Evolutionary conservation across 495 filamentous ascomycete genomes (phyloP).

Genomic region (Aspergillus ostianus): DNA sequence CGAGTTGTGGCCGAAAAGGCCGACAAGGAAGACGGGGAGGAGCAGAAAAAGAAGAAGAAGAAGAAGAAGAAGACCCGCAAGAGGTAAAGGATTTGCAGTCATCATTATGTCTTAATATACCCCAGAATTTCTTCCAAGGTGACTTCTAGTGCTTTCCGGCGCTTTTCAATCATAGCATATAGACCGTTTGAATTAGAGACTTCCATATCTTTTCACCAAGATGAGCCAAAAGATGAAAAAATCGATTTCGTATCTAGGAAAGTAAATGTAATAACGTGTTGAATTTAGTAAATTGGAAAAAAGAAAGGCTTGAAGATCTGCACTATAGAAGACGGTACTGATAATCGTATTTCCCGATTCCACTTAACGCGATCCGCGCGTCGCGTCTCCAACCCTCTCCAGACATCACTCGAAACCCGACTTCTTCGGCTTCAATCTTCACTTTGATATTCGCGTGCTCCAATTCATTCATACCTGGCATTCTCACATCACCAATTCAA

Average conservation of each 20-base stretch:
- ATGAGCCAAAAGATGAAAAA: background rate
- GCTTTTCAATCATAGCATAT: background rate
- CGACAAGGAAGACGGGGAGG: conserved; percentile 37
- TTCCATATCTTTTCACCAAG: background rate
- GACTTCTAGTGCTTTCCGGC: conserved; percentile 7
- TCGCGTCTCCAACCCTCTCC: conserved; percentile 1
- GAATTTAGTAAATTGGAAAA: too few relatives aligned
- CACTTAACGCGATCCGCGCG: conserved; percentile 6
- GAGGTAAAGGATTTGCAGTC: conserved; percentile 31
- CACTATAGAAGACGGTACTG: background rate
- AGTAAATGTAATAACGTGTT: too few relatives aligned
- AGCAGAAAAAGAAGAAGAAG: conserved; percentile 50
- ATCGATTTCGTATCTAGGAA: too few relatives aligned
- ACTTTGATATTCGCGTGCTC: background rate
- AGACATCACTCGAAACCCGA: background rate
- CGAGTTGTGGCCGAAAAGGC: conserved; percentile 40
- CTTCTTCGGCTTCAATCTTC: background rate
- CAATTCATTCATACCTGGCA: background rate
- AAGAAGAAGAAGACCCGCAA: conserved; percentile 54
- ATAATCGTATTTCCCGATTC: conserved; percentile 1
- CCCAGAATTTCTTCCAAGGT: conserved; percentile 19
- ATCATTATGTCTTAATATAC: conserved; percentile 26
- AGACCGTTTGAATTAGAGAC: background rate
- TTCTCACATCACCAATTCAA: background rate
- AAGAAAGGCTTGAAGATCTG: too few relatives aligned